These are phyloP conservation scores for Helotiales sp. DNA, from an alignment of 2,329 filamentous ascomycete species.

Conservation along the genomic window DNA sequence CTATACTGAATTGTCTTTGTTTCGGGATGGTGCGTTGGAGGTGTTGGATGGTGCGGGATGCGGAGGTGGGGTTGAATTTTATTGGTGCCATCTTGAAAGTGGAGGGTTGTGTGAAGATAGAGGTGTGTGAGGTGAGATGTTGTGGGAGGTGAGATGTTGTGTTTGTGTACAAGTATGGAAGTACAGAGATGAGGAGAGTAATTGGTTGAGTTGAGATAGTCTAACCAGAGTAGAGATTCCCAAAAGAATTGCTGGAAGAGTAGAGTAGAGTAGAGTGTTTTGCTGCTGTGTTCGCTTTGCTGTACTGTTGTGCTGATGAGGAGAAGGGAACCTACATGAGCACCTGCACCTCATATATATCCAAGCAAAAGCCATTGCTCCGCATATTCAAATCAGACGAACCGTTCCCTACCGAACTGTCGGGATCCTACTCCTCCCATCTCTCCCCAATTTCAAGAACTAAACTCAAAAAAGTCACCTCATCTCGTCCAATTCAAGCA, in stretches of 20 bases:
- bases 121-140: too few species aligned
- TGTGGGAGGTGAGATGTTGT: not conserved
- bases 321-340: not conserved
- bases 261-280: not conserved
- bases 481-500: too few species aligned
- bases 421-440: not conserved
- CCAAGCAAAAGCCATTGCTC: not conserved
- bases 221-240: not conserved
- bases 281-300: not conserved
- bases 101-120: not conserved
- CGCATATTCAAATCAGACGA: too few species aligned
- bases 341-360: not conserved
- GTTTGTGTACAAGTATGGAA: not conserved
- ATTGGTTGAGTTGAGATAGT: constrained; percentile 2
- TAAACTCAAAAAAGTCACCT: not conserved
- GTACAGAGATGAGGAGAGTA: not conserved
- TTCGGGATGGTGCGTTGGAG: constrained; percentile 12
- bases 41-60: not conserved
- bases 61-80: not conserved
- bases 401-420: not conserved
- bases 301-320: not conserved
- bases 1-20: constrained; percentile 20
- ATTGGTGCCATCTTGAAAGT: constrained; percentile 5
- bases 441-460: not conserved
- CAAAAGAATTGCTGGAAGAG: not conserved